Conservation (phyloP, 768 basidiomycete species). For the Auriscalpium orientale region DNA sequence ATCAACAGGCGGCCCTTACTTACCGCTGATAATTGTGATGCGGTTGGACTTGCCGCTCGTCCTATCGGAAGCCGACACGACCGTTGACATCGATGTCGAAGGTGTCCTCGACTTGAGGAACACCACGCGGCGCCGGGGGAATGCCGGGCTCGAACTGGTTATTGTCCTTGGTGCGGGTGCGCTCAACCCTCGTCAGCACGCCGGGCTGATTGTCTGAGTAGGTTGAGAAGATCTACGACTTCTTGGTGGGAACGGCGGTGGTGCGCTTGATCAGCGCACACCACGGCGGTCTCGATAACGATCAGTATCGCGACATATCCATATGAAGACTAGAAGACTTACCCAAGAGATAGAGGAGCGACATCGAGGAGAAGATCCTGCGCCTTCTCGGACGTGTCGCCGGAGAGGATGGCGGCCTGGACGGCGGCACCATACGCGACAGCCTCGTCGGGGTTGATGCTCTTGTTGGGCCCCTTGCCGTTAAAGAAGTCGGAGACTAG, state of each 20-base stretch:
- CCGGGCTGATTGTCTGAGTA: constrained; percentile 98
- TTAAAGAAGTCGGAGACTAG: no score
- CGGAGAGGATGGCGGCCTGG: no score
- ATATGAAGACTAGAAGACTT: not conserved
- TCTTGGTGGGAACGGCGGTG: constrained; percentile 97
- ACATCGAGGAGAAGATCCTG: no score
- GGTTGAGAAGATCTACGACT: constrained; percentile 97
- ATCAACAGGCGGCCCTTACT: constrained; percentile 91
- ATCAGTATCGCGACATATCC: constrained; percentile 22
- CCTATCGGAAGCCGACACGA: constrained; percentile 92
- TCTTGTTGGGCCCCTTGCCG: no score
- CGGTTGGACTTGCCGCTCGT: constrained; percentile 94
- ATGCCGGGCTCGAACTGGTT: constrained; percentile 97
- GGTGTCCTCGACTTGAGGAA: constrained; percentile 97
- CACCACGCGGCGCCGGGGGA: constrained; percentile 94
- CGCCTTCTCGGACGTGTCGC: no score
- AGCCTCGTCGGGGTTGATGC: no score
- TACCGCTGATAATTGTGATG: constrained; percentile 91
- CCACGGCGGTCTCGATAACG: constrained; percentile 91
- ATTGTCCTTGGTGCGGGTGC: constrained; percentile 98
- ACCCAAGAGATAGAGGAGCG: no score
- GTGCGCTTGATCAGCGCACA: constrained; percentile 98
- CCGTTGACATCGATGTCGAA: constrained; percentile 98
- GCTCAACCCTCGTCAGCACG: constrained; percentile 96
- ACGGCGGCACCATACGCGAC: no score